phyloP scores from a whole-genome alignment of 176 grass and related monocot species.

The Oryza glaberrima region DNA sequence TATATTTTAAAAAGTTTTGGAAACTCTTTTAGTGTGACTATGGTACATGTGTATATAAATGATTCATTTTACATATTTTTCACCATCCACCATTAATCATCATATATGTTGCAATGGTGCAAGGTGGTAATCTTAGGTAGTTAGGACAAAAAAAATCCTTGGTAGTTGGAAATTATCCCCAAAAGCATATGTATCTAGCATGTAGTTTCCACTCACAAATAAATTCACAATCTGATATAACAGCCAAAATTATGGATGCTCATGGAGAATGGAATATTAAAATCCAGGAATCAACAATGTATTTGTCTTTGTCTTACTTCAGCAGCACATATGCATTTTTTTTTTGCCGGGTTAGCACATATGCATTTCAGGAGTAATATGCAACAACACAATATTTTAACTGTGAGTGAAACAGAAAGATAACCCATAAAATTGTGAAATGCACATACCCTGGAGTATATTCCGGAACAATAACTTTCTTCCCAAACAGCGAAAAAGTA shows the following conservation, averaged over 20 bases:
- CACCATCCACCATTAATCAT: neutral
- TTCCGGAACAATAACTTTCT: conserved; percentile 73
- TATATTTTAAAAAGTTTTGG: neutral
- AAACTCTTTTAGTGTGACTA: neutral
- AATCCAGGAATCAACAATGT: neutral
- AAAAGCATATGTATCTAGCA: neutral
- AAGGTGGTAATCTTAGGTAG: neutral
- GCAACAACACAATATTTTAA: neutral
- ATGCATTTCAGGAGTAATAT: neutral
- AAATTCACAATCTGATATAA: neutral
- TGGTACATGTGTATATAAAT: neutral
- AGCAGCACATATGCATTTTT: neutral
- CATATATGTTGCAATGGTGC: neutral
- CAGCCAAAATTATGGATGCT: neutral
- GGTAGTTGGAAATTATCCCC: neutral
- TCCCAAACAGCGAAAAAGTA: conserved; percentile 68
- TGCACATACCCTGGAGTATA: conserved; percentile 72
- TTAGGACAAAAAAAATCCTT: neutral
- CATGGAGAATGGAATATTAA: neutral
- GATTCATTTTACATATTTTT: neutral
- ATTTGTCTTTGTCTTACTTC: neutral
- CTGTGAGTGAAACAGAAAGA: neutral
- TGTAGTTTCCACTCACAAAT: conserved; percentile 5
- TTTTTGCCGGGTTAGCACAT: too few relatives aligned
- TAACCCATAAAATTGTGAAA: conserved; percentile 19